Evolutionary conservation across 2,329 filamentous ascomycete species (phyloP), one percentile per base, ranked within the genome.

Genomic region (Colletotrichum sp.): DNA sequence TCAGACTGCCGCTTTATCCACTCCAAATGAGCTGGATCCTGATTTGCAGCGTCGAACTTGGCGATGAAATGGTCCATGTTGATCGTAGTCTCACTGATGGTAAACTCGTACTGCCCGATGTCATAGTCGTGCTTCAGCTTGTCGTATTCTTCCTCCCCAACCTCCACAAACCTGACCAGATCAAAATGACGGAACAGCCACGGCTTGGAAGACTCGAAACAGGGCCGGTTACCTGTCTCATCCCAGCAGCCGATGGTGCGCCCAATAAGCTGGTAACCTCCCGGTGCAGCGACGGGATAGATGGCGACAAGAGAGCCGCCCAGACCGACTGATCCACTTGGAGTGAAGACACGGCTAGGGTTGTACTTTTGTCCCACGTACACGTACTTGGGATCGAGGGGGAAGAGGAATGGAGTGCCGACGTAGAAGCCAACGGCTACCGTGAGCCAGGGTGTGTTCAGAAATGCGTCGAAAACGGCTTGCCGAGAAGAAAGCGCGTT

Each of bases 181-280:
- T 87, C 84, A 71, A 86, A 84, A 8, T 82, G 80, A 24, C 84
- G 78, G 63, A 82, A 85, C 52, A 86, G 78, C 85, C 85, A 87
- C 1, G 85, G 84, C 59, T 78, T 79, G 2, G 72, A 77, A 1
- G 75, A 72, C 2, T 79, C 78, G 62, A 85, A 84, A 5, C 83
- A 80, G 1, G 81, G 80, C 2, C 82, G 81, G 6, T 78, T 78
- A 1, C 83, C 83, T 21, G 81, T 82, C 3, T 81, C 80, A 73
- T 86, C 84, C 81, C 83, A 86, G 8, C 81, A 81, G 8, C 81
- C 80, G 10, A 86, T 74, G 1, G 81, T 80, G 67, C 80, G 68
- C 15, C 81, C 85, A 7, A 84, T 80, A 36, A 85, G 80, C 81
- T 82, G 82, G 79, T 86, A 87, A 1, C 86, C 86, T 6, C 86